Conservation (phyloP, 768 basidiomycete species). For the Hygrocybe punicea region DNA sequence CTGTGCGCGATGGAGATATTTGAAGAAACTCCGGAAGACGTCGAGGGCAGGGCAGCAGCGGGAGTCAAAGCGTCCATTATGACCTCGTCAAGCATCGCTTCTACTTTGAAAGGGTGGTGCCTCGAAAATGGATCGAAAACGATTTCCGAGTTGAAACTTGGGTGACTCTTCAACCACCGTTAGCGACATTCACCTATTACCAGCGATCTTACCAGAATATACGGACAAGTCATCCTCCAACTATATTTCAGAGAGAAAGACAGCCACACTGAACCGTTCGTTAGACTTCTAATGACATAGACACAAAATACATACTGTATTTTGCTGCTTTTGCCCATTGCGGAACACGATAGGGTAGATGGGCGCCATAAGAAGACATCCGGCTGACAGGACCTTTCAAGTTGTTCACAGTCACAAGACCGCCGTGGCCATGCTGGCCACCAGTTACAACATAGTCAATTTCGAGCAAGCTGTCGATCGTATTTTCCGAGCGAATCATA, state of each 20-base stretch:
- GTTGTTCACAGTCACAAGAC: background rate
- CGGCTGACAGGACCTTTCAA: background rate
- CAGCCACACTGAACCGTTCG: background rate
- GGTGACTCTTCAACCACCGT: background rate
- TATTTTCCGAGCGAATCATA: constrained; percentile 1
- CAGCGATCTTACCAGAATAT: background rate
- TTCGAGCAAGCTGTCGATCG: background rate
- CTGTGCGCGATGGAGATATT: too few relatives aligned
- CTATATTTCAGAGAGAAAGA: background rate
- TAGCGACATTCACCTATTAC: background rate
- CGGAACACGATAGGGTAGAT: background rate
- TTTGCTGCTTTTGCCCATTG: too few relatives aligned
- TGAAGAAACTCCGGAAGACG: background rate
- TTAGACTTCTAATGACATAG: background rate
- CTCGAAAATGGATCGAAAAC: background rate
- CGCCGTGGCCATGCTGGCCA: background rate
- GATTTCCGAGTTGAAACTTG: background rate
- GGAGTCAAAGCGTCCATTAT: background rate
- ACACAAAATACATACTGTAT: background rate
- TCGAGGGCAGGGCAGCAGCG: background rate
- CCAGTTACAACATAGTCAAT: background rate
- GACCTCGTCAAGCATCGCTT: background rate
- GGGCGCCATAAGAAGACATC: background rate
- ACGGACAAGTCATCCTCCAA: background rate
- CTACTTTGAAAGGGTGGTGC: background rate